These are phyloP conservation scores for Paxillus ammoniavirescens DNA, from an alignment of 768 basidiomycete genomes.

Conservation along the genomic window DNA sequence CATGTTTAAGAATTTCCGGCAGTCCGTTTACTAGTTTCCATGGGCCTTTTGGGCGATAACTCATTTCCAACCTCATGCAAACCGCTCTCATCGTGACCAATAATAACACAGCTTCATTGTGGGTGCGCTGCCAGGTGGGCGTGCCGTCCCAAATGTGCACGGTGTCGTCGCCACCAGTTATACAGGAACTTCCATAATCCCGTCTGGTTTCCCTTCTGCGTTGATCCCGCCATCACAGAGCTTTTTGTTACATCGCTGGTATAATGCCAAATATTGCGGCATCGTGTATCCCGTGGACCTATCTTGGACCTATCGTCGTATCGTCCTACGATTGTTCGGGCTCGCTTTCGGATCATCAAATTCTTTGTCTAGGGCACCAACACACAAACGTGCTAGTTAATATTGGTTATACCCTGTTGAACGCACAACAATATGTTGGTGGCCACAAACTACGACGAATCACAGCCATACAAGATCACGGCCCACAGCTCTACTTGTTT, in stretches of 20 bases:
- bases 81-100: conserved; percentile 1
- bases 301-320: not conserved
- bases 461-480: not conserved
- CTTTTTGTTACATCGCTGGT: not conserved
- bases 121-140: conserved; percentile 1
- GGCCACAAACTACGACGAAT: not conserved
- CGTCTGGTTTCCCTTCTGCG: not conserved
- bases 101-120: conserved; percentile 5
- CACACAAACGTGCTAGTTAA: not conserved
- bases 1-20: not conserved
- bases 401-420: not conserved
- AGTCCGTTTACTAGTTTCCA: not conserved
- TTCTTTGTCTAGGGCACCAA: not conserved
- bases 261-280: not conserved
- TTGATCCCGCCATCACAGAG: not conserved
- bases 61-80: not conserved
- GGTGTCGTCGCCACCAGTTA: not conserved
- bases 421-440: not conserved
- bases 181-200: conserved; percentile 1
- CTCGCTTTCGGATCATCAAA: not conserved
- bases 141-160: conserved; percentile 4
- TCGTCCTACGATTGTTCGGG: not conserved
- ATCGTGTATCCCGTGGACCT: not conserved
- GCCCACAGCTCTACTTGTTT: not conserved
- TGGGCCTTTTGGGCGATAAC: not conserved